Base-by-base conservation (phyloP, 495 filamentous ascomycete genomes). In the Ramalina intermedia region DNA sequence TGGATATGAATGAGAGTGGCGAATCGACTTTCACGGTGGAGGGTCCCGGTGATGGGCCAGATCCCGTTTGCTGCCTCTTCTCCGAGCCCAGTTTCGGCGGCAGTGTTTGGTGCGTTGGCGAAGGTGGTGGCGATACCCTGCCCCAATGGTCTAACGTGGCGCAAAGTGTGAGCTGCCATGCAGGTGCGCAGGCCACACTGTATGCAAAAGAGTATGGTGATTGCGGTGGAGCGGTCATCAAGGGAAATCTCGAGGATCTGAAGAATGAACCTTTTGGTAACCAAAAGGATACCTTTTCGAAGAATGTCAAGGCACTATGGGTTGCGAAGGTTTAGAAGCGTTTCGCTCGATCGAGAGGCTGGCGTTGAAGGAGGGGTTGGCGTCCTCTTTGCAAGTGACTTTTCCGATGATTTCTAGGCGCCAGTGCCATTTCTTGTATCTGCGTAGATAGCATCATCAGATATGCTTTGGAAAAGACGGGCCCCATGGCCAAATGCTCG, bases 41-140 rank as follows among this genome's bases (percentile, higher is more conserved):
- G 8, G 35, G 35, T 16, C 43, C 29, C 23, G 37, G 36, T 29
- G 43, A 40, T 13, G 43, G 41, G n/a, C 43, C 29, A 6, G 43
- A 52, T 52, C 49, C 41, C 17, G 36, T 52, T 27, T 52, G 41
- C 26, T 47, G 41, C 37, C 44, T 52, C 29, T 52, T 47, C 43
- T 47, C 41, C 2, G 37, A 18, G 9, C 38, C 44, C 13, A 39
- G 17, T 14, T 52, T 52, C 24, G 18, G 37, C 36, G 43, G 20
- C 23, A 36, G 48, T 24, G 27, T 42, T 18, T 47, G 41, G 41
- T 52, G 41, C 18, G 21, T 29, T 35, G 41, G 37, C 20, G 41
- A 47, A 2, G 44, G 41, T 16, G 50, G 41, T 14, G 43, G 44
- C 16, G 2, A n/a, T 29, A 12, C 27, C 29, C 24, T 37, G 8